Evolutionary conservation across 2,329 filamentous ascomycete species (phyloP), one percentile per base, ranked within the genome.

Genomic region (Podosphaera xanthii): DNA sequence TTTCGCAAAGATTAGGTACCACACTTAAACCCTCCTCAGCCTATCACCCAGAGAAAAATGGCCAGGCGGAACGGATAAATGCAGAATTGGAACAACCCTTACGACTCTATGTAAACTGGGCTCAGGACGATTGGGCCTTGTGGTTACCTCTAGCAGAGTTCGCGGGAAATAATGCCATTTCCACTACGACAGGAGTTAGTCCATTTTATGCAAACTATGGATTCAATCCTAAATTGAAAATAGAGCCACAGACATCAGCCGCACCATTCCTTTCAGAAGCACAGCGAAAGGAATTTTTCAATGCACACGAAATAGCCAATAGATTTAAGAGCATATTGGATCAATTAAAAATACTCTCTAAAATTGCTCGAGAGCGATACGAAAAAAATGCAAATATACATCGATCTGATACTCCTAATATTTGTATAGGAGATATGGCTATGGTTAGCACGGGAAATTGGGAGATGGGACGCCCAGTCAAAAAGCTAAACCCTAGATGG

Each of bases 1-100:
- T 58, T 9, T 62, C 42, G 30, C 12, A 4, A 12, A 14, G 22
- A 42, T 52, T 62, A 33, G n/a, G 50, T 9, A 59, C 60, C 6
- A 58, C 55, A n/a, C 49, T 60, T n/a, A 50, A 10, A 22, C 46
- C 30, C n/a, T 8, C 46, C 8, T 22, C 46, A 10, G 46, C 46
- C 46, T 10, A 50, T 50, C n/a, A 50, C n/a, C 46, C 9, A 22
- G 30, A 50, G 3, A 31, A 8, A 22, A 31, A 10, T 10, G 46
- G 46, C n/a, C 46, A 10, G 22, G 30, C 46, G 3, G 46, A 50
- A 31, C n/a, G n/a, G n/a, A 50, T 10, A 31, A 50, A 22, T 50
- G n/a, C n/a, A n/a, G n/a, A n/a, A n/a, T n/a, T n/a, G n/a, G n/a
- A n/a, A n/a, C n/a, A n/a, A n/a, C n/a, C n/a, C n/a, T n/a, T 50